Conservation (phyloP, 352 stramenopile genomes). For the Phytophthora quininea region DNA sequence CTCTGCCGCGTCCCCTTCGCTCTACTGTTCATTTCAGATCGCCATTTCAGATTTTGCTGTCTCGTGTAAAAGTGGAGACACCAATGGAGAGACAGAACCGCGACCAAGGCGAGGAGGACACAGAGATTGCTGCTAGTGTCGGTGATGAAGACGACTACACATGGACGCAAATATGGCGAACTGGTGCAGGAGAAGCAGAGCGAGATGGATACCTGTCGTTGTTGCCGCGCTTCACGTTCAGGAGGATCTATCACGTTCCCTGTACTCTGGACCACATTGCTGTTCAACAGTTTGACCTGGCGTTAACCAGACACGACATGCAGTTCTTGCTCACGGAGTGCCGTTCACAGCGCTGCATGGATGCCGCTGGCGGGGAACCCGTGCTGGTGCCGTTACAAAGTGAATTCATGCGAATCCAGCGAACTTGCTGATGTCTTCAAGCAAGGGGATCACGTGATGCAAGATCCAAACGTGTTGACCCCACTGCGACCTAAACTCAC, state of each 20-base stretch:
- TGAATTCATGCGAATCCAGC: too few species aligned
- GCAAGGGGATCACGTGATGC: too few species aligned
- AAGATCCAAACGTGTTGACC: too few species aligned
- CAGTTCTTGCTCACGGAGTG: conserved; percentile 4
- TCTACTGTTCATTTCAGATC: neutral
- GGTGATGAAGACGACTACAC: neutral
- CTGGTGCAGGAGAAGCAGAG: too few species aligned
- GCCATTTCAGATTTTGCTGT: neutral
- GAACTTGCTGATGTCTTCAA: too few species aligned
- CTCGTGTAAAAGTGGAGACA: neutral
- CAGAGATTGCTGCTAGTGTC: neutral
- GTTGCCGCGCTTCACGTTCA: neutral
- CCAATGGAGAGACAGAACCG: neutral
- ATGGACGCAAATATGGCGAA: too few species aligned
- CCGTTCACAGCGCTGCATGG: too few species aligned
- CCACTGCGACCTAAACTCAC: too few species aligned
- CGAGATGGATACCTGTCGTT: too few species aligned
- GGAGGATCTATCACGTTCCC: neutral
- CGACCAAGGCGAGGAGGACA: neutral
- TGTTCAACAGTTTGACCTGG: neutral
- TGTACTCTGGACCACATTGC: conserved; percentile 8
- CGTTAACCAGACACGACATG: neutral
- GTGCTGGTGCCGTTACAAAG: too few species aligned
- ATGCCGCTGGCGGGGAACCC: too few species aligned
- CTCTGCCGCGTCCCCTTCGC: neutral